A percentile compares a stretch with the other conserved stretches of the same genome.
Evolutionary conservation across 495 filamentous ascomycete species (phyloP).

Genomic region (Aspergillus cristatus): DNA sequence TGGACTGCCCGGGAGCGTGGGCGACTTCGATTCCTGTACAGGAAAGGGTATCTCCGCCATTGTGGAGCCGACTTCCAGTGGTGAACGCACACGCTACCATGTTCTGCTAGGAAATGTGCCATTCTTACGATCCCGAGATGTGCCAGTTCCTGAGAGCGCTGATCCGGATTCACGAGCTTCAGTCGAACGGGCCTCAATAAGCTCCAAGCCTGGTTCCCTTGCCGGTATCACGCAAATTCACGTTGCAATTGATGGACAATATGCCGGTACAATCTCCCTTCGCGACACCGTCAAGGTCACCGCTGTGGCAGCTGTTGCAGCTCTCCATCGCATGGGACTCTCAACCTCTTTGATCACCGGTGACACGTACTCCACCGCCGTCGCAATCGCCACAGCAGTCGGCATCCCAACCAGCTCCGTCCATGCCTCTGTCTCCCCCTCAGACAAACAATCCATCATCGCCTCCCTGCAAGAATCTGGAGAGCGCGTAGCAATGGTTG

Average conservation of each 20-base stretch:
- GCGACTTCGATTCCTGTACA: conserved; percentile 74
- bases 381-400: conserved; percentile 71
- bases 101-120: conserved; percentile 75
- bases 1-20: conserved; percentile 69
- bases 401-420: conserved; percentile 70
- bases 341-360: conserved; percentile 88
- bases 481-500: conserved; percentile 87
- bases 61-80: conserved; percentile 64
- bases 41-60: conserved; percentile 77
- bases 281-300: conserved; percentile 84
- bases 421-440: conserved; percentile 73
- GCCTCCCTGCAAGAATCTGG: conserved; percentile 60
- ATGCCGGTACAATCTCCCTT: conserved; percentile 73
- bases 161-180: conserved; percentile 32
- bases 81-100: conserved; percentile 58
- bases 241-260: conserved; percentile 72
- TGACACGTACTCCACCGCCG: conserved; percentile 73
- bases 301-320: conserved; percentile 74
- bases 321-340: conserved; percentile 74
- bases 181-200: conserved; percentile 12
- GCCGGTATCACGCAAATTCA: conserved; percentile 82
- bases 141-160: conserved; percentile 55
- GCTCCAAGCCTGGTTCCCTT: conserved; percentile 21
- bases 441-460: conserved; percentile 82
- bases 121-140: conserved; percentile 60